Evolutionary conservation across 306 rosid species (phyloP), one percentile per base, ranked within the genome.

Genomic region (Crataegus laevigata): DNA sequence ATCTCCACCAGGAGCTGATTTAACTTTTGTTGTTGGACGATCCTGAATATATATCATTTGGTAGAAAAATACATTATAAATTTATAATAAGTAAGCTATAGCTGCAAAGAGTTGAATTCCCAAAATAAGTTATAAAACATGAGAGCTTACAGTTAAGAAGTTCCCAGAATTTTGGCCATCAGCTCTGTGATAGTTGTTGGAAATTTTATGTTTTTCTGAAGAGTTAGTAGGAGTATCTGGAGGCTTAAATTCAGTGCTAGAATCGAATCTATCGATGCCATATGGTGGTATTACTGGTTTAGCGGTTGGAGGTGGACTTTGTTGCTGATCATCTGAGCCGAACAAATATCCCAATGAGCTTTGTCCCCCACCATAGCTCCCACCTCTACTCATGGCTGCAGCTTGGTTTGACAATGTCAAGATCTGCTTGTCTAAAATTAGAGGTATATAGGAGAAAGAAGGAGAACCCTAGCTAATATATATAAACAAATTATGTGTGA

Each of bases 1-100:
- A 80, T 84, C 87, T 34, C 94, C 97, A 8, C 97, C 97, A 3
- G 97, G 97, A 75, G 79, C 92, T 13, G 97, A 89, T 51, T 87
- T 89, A 72, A 86, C 92, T 78, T 80, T 91, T 66, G 94, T 89
- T 13, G 97, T 87, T 19, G 94, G 97, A 72, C 91, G 94, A 80
- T 88, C 89, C 94, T 91, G 87, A 82, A 71, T 50, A 17, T 15
- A 15, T 50, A 50, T 50, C 54, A 50, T 50, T 50, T 17, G 54
- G 54, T 50, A 50, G 21, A 17, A 50, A 50, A 50, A 50, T 17
- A 50, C 8, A 50, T 50, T 50, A 50, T 15, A 30, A 47, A 19
- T 29, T 58, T 40, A 14, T 22, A 15, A 8, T n/a, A 57, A 58
- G 28, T 10, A 58, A 58, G 29, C 6, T 58, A 18, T 25, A 58